Evolutionary conservation across 2,329 filamentous ascomycete species (phyloP), one percentile per base, ranked within the genome.

Genomic region (Aspergillus uvarum): DNA sequence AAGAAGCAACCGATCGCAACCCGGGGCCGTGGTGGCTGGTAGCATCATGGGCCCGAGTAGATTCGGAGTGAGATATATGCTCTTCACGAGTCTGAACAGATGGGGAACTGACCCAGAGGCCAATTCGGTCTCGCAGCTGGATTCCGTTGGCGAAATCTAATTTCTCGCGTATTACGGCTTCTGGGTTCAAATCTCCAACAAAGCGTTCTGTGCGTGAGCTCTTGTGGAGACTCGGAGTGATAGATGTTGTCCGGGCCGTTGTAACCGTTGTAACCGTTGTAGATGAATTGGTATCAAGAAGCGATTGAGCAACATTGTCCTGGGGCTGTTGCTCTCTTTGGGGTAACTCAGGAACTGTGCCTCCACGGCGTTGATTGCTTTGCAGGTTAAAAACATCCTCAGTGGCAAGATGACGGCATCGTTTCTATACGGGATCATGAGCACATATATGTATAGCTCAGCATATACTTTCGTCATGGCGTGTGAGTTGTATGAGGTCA

Each of bases 121-220:
- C 73, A 52, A 75, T 64, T 10, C 65, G 70, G 62, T 71, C 68
- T 19, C 71, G 65, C 51, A 70, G 61, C 49, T 68, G 68, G 50
- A 56, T 70, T 8, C 64, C 64, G 22, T 58, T 59, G 7, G 68
- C 48, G 22, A 64, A 69, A 49, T 72, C 62, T 12, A 75, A 50
- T 51, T 64, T 68, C 54, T 76, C 74, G 19, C 71, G 68, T 57
- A 78, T 74, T 6, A 76, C 66, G 32, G 76, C 73, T 65, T 78
- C 76, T 6, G 76, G 76, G 55, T 77, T 78, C 2, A 77, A 66
- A 55, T 78, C 74, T 31, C 76, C 75, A 22, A 78, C 75, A 52
- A 78, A 78, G 19, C 74, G 71, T 54, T 72, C 71, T 38, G 68
- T 66, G 26, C 49, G 60, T 7, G 64, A 59, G 29, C 56, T 58